Conservation (phyloP, 1,284 basidiomycete species). For the Heterobasidion parviporum region DNA sequence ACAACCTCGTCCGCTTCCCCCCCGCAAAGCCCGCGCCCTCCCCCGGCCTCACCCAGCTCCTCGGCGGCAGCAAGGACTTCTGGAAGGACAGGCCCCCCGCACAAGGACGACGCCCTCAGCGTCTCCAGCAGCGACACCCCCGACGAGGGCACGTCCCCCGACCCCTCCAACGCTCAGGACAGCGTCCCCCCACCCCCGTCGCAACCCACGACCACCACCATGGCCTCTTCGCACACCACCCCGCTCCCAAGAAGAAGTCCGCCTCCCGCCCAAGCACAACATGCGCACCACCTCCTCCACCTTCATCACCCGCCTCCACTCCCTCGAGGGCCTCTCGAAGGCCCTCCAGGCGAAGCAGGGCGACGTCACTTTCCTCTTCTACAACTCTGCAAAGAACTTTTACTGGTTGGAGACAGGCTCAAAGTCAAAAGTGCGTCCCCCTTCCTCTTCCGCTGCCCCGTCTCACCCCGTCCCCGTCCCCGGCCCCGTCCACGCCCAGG, state of each 20-base stretch:
- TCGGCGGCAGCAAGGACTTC: conserved; percentile 48
- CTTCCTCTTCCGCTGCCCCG: background rate
- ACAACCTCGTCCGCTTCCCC: conserved; percentile 58
- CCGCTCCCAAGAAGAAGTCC: conserved; percentile 54
- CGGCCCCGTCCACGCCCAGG: conserved; percentile 34
- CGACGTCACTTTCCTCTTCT: conserved; percentile 79
- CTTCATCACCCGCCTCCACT: conserved; percentile 82
- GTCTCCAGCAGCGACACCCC: conserved; percentile 70
- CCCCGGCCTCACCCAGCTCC: conserved; percentile 57
- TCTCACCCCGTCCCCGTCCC: background rate
- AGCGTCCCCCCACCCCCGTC: conserved; percentile 24
- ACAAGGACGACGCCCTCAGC: conserved; percentile 50
- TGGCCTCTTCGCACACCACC: conserved; percentile 36
- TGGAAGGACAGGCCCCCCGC: conserved; percentile 33
- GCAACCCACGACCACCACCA: conserved; percentile 27
- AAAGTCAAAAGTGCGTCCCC: conserved; percentile 61
- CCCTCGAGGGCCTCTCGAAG: conserved; percentile 68
- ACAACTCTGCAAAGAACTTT: conserved; percentile 74
- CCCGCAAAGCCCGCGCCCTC: conserved; percentile 41
- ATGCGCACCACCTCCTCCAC: conserved; percentile 83
- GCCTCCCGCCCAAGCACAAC: conserved; percentile 71
- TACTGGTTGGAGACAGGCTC: conserved; percentile 77
- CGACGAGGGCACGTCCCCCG: conserved; percentile 41
- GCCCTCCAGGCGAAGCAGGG: conserved; percentile 70
- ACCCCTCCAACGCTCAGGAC: conserved; percentile 30